A percentile compares a stretch with the other conserved stretches of the same genome.
phyloP scores from a whole-genome alignment of 768 basidiomycete genomes.

The Fomitopsis serialis region DNA sequence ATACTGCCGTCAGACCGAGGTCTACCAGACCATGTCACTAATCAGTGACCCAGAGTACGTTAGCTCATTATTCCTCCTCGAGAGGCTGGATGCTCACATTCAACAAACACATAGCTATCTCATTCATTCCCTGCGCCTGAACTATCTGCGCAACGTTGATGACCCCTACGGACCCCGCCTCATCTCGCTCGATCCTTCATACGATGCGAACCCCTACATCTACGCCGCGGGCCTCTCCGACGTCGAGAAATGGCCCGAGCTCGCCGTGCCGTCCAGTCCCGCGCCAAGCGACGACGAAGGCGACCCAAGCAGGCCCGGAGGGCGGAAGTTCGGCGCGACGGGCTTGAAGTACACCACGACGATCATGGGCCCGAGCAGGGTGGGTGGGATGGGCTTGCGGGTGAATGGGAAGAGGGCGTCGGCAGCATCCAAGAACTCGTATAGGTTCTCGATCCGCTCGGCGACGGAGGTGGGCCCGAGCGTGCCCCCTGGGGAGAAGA shows the following conservation, averaged over 20 bases:
- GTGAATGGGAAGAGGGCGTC: conserved; percentile 55
- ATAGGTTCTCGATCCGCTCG: conserved; percentile 12
- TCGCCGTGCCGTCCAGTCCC: conserved; percentile 64
- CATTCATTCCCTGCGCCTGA: conserved; percentile 79
- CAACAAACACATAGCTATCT: conserved; percentile 43
- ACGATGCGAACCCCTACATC: conserved; percentile 80
- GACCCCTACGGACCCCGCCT: conserved; percentile 81
- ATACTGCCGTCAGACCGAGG: no score
- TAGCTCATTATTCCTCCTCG: background rate
- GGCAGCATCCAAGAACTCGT: conserved; percentile 12
- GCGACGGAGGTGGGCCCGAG: background rate
- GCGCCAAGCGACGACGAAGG: conserved; percentile 68
- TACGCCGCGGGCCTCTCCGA: conserved; percentile 77
- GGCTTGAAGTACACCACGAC: conserved; percentile 82
- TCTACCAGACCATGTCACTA: conserved; percentile 41
- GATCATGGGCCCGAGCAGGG: conserved; percentile 68
- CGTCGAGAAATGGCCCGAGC: conserved; percentile 78
- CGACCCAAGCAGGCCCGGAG: conserved; percentile 39
- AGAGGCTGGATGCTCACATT: background rate
- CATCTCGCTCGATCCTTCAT: conserved; percentile 73
- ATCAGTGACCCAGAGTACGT: conserved; percentile 60
- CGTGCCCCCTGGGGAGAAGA: background rate
- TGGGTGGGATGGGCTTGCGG: conserved; percentile 73
- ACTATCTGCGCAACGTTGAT: conserved; percentile 83
- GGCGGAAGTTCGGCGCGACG: conserved; percentile 22